These are phyloP conservation scores for Ceratobasidium sp. DNA, from an alignment of 1,284 basidiomycete species.

Conservation along the genomic window DNA sequence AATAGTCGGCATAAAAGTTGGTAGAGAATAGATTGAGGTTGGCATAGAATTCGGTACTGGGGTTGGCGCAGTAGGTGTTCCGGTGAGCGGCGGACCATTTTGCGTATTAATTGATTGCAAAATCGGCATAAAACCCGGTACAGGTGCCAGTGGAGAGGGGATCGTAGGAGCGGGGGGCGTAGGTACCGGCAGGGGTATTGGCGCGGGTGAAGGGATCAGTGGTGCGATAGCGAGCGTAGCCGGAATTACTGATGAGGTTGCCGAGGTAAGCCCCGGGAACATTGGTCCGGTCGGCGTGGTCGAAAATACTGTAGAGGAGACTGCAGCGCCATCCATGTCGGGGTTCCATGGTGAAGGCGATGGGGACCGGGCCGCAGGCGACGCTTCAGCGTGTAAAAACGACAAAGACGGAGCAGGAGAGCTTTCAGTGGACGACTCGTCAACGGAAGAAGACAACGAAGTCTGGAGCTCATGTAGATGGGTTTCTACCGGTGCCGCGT, in stretches of 20 bases:
- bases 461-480: neutral
- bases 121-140: neutral
- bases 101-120: neutral
- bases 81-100: neutral
- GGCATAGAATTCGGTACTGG: neutral
- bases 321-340: neutral
- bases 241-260: neutral
- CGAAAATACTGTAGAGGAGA: neutral
- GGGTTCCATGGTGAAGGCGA: neutral
- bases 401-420: neutral
- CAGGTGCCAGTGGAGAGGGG: neutral
- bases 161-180: neutral
- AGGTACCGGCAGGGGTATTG: neutral
- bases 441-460: neutral
- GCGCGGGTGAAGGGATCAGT: neutral
- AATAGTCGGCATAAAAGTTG: neutral
- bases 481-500: neutral
- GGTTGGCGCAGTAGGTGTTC: neutral
- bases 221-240: neutral
- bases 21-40: neutral
- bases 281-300: neutral
- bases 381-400: neutral
- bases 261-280: neutral
- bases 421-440: neutral
- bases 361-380: neutral